These are phyloP conservation scores for Senna tora DNA, from an alignment of 306 rosid species.

Conservation along the genomic window DNA sequence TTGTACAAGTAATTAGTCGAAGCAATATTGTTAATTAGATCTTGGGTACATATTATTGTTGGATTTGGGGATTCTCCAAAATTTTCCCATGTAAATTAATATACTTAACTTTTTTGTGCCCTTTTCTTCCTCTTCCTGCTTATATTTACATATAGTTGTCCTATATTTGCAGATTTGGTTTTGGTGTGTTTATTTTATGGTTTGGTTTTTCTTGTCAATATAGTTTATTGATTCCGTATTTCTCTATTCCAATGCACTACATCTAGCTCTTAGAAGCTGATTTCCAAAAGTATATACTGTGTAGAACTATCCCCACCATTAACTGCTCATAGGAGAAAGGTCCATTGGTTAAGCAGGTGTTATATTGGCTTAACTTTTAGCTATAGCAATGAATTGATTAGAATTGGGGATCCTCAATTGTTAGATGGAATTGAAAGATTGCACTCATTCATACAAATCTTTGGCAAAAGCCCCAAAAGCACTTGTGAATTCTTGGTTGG, in stretches of 20 bases:
- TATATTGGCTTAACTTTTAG: not conserved
- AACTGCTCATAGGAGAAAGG: not conserved
- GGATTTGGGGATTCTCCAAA: not conserved
- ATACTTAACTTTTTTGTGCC: no score
- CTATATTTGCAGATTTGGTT: not conserved
- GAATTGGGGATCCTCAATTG: not conserved
- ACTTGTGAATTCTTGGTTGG: not conserved
- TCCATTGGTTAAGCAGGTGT: not conserved
- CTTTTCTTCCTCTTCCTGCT: not conserved
- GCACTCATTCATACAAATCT: not conserved
- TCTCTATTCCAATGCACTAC: not conserved
- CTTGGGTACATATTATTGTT: not conserved
- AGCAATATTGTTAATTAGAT: not conserved
- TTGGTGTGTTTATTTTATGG: not conserved
- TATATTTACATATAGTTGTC: not conserved
- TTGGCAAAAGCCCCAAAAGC: not conserved
- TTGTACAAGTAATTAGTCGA: not conserved
- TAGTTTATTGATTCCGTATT: not conserved
- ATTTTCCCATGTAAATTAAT: not conserved
- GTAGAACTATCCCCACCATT: not conserved
- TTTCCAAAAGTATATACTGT: not conserved
- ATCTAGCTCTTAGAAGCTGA: not conserved
- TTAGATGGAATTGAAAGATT: not conserved
- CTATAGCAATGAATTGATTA: not conserved
- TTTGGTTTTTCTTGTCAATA: not conserved